Evolutionary conservation across 139 green algal species (phyloP).

Genomic region (Haematococcus lacustris): DNA sequence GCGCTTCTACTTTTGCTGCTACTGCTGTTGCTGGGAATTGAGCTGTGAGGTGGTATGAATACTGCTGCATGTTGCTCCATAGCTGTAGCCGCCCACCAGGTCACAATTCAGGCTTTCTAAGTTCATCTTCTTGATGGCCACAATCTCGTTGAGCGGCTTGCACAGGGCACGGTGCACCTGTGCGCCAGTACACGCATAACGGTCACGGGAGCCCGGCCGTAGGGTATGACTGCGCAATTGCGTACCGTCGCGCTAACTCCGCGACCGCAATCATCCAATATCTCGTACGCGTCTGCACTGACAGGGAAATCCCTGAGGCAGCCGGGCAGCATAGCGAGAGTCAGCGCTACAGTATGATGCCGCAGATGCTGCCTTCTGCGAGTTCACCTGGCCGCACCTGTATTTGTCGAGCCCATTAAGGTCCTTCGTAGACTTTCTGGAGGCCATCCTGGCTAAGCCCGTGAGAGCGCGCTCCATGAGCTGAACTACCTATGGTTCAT

Average conservation of each 20-base stretch:
- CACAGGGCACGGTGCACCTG: conserved; percentile 80
- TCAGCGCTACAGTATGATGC: too few relatives aligned
- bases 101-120: conserved; percentile 86
- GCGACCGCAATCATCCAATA: conserved; percentile 88
- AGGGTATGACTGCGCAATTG: too few relatives aligned
- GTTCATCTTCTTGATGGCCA: conserved; percentile 95
- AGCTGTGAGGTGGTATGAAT: too few relatives aligned
- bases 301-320: conserved; percentile 87
- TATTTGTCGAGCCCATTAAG: conserved; percentile 14
- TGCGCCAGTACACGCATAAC: too few relatives aligned
- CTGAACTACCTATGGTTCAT: too few relatives aligned
- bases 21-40: too few relatives aligned
- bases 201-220: too few relatives aligned
- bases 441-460: conserved; percentile 15
- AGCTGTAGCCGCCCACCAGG: conserved; percentile 41
- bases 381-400: too few relatives aligned
- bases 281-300: conserved; percentile 63
- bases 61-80: too few relatives aligned
- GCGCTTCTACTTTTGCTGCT: too few relatives aligned
- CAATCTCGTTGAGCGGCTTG: conserved; percentile 58
- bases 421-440: conserved; percentile 30
- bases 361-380: too few relatives aligned
- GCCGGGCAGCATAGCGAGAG: too few relatives aligned
- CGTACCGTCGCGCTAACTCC: conserved; percentile 87
- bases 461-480: conserved; percentile 20